Conservation (phyloP, 2,329 filamentous ascomycete species). For the Nothophoma quercina region DNA sequence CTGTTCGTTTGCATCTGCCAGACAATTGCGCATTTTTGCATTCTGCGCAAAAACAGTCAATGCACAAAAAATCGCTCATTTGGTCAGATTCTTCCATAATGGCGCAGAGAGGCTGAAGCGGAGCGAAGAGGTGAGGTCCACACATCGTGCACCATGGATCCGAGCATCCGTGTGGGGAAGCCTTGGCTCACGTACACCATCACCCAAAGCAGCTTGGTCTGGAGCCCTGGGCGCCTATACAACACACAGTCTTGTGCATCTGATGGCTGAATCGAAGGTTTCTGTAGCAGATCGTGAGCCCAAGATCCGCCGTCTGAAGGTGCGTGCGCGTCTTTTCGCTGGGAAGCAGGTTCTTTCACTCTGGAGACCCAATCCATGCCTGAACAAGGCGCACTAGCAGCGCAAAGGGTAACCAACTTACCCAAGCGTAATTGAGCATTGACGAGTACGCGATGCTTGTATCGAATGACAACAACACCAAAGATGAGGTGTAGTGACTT, state of each 20-base stretch:
- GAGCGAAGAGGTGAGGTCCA: constrained; percentile 27
- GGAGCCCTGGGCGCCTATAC: constrained; percentile 19
- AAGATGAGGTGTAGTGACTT: background rate
- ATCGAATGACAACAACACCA: background rate
- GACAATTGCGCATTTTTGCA: background rate
- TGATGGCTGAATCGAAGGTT: constrained; percentile 32
- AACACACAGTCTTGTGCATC: constrained; percentile 25
- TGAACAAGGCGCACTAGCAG: constrained; percentile 17
- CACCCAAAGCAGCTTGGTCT: constrained; percentile 25
- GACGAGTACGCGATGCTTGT: constrained; percentile 9
- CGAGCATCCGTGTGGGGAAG: constrained; percentile 36
- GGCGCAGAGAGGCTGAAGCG: background rate
- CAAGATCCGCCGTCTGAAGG: constrained; percentile 5
- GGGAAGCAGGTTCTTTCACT: constrained; percentile 25
- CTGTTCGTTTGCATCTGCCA: background rate
- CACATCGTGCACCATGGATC: constrained; percentile 24
- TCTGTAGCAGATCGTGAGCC: constrained; percentile 25
- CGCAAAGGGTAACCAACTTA: constrained; percentile 18
- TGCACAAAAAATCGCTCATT: background rate
- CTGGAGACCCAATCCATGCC: constrained; percentile 10
- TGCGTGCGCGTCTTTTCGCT: constrained; percentile 26
- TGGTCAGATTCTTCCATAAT: background rate
- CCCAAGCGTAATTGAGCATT: constrained; percentile 10
- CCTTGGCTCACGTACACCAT: constrained; percentile 44
- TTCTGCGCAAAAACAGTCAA: background rate